Percentiles rank a stretch among this genome's conserved stretches.
Conservation (phyloP, 805 yeast genomes). For the Candida khao-thaluensis region DNA sequence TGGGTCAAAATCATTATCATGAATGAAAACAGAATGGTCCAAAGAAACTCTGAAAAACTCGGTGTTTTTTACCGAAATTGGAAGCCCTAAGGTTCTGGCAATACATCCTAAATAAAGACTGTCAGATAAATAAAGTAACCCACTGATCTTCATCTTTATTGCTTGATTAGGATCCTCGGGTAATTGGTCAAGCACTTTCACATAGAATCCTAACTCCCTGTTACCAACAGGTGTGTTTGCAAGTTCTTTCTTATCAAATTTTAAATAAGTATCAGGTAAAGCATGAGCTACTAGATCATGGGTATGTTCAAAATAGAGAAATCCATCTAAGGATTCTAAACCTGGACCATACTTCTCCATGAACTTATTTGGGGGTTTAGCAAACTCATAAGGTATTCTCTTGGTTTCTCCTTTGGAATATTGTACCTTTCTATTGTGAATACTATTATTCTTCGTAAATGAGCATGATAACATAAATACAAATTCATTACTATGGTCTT, state of each 20-base stretch:
- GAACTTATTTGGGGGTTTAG: slow-evolving; percentile 21
- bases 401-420: slow-evolving; percentile 20
- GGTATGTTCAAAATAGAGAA: slow-evolving; percentile 23
- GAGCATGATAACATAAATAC: slow-evolving; percentile 33
- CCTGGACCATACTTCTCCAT: slow-evolving; percentile 21
- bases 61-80: slow-evolving; percentile 14
- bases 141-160: slow-evolving; percentile 9
- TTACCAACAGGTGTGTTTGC: slow-evolving; percentile 17
- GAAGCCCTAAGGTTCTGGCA: slow-evolving; percentile 24
- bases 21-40: slow-evolving; percentile 37
- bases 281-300: slow-evolving; percentile 23
- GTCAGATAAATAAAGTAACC: slow-evolving; percentile 23
- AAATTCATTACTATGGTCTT: slow-evolving; percentile 24
- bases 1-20: slow-evolving; percentile 36
- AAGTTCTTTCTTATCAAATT: slow-evolving; percentile 2
- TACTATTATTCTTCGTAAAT: slow-evolving; percentile 29
- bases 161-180: slow-evolving; percentile 21
- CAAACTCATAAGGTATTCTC: slow-evolving; percentile 32
- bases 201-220: slow-evolving; percentile 29
- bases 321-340: slow-evolving; percentile 14
- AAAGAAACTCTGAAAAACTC: slow-evolving; percentile 37
- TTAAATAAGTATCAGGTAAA: slow-evolving; percentile 23
- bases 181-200: slow-evolving; percentile 26
- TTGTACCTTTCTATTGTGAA: slow-evolving; percentile 14
- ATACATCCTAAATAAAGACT: slow-evolving; percentile 30